Evolutionary conservation across 2,329 filamentous ascomycete species (phyloP), one percentile per base, ranked within the genome.

Genomic region (Diaporthe sp.): DNA sequence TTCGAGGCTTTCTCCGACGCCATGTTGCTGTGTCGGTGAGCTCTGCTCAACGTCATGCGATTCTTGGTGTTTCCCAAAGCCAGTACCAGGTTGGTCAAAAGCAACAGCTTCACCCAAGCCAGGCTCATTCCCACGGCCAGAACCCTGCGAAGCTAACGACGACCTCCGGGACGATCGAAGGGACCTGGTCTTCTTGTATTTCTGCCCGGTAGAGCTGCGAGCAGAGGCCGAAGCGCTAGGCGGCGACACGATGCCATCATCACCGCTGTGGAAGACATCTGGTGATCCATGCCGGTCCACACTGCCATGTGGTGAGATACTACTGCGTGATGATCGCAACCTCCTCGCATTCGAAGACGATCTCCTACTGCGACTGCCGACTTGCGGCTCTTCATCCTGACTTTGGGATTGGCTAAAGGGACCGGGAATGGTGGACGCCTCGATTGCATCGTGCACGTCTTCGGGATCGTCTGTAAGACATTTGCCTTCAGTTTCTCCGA

Each of bases 131-230:
- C 31, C 72, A 6, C 19, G 53, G 49, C 15, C 44, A 13, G 70
- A 39, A 34, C 60, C 70, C 37, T 58, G 70, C 37, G 71, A 53
- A 49, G 62, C 61, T 37, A 73, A 34, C 3, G 71, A 73, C n/a
- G 46, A 55, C 28, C 71, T 73, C n/a, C 58, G 71, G 46, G 71
- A 73, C 8, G 71, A 65, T 51, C 58, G 34, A 17, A 65, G 34
- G 15, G 71, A 71, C 37, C 71, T 46, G 17, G 58, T 44, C 71
- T 77, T 77, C 74, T 78, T 76, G 44, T 68, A 55, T 37, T 75
- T 78, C 46, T 73, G 74, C 4, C 60, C 70, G 9, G 71, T 28
- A n/a, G 55, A 44, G 55, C 42, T 67, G n/a, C 68, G 73, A 19
- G 39, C 75, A 55, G 74, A 65, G n/a, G 25, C 17, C 2, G 46